Base-by-base conservation (phyloP, 129 eudicot species). In the Heracleum sosnowskyi region DNA sequence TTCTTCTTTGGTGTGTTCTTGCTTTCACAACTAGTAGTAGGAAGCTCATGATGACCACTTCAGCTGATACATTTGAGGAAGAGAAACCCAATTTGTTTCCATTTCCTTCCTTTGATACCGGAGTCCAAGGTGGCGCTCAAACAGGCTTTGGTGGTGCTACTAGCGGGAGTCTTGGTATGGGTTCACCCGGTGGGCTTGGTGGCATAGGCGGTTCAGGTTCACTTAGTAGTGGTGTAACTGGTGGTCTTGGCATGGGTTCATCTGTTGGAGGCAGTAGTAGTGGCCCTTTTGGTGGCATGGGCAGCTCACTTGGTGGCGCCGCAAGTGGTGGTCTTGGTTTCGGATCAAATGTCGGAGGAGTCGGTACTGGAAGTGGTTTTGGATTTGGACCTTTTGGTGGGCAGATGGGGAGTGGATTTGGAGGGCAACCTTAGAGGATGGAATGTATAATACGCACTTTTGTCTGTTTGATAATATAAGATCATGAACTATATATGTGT, bases 171-270 rank as follows among this genome's bases (percentile, higher is more conserved):
- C 15, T 57, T 24, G 66, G 66, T 57, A 57, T 57, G 66, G 66
- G 66, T 22, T 57, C 66, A 57, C 28, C 66, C 5, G 66, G 66
- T 2, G 66, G 33, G 1, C 33, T 57, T 47, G 55, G 55, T 47
- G 55, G 55, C 33, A 6, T 57, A n/a, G 66, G 66, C 0, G 5
- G 66, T n/a, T n/a, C 33, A 3, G 66, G 66, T 57, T 57, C 66
- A n/a, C 33, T 57, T 57, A 57, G 66, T 33, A 57, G 33, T 26
- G 3, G 66, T n/a, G 28, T 29, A 37, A 42, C 57, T 41, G 81
- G 81, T 22, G 68, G 81, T 10, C 10, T 44, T 80, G 87, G 84
- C 3, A 36, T 77, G 45, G 87, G 87, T 18, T 29, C 66, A n/a
- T n/a, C 66, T n/a, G 66, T 7, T 2, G 66, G 33, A 2, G 33